A percentile compares a stretch with the other conserved stretches of the same genome.
Evolutionary conservation across 805 yeast species (phyloP).

Genomic region (Candida germanica): DNA sequence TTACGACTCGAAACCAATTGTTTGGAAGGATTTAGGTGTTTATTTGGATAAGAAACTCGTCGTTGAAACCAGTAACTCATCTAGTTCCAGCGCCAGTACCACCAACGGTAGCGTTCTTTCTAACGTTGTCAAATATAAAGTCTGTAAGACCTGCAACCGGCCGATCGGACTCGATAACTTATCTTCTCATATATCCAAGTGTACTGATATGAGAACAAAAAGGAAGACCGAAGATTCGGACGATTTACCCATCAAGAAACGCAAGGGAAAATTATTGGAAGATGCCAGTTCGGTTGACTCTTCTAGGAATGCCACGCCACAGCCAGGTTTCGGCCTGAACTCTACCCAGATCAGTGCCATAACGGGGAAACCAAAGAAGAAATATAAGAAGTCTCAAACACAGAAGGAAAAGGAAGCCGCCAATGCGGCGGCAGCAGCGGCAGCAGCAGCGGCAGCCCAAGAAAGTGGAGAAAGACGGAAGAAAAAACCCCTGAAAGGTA

Average conservation of each 20-base stretch:
- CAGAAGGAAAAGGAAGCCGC: slow-evolving; percentile 47
- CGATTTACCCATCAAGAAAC: slow-evolving; percentile 18
- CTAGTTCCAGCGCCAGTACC: slow-evolving; percentile 15
- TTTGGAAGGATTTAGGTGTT: slow-evolving; percentile 46
- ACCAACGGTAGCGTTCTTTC: slow-evolving; percentile 23
- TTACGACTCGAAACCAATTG: slow-evolving; percentile 20
- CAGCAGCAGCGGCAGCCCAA: slow-evolving; percentile 30
- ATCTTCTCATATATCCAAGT: slow-evolving; percentile 30
- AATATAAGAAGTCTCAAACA: slow-evolving; percentile 41
- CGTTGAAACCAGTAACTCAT: slow-evolving; percentile 19
- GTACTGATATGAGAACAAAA: slow-evolving; percentile 39
- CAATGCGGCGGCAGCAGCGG: slow-evolving; percentile 45
- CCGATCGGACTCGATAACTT: slow-evolving; percentile 40
- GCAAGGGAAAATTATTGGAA: slow-evolving; percentile 31
- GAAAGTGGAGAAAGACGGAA: slow-evolving; percentile 9
- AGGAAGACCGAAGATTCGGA: slow-evolving; percentile 13
- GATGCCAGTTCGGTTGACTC: slow-evolving; percentile 41
- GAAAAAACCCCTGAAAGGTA: slow-evolving; percentile 33
- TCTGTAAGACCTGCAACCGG: slow-evolving; percentile 38
- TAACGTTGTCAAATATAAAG: slow-evolving; percentile 32
- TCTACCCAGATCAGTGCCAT: slow-evolving; percentile 14
- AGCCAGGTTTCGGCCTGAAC: slow-evolving; percentile 2
- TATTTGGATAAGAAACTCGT: slow-evolving; percentile 39
- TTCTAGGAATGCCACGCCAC: slow-evolving; percentile 25
- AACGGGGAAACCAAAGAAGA: slow-evolving; percentile 35